These are phyloP conservation scores for Sphagnum tenellum DNA, from an alignment of 225 moss, liverwort and hornwort species.

Conservation along the genomic window DNA sequence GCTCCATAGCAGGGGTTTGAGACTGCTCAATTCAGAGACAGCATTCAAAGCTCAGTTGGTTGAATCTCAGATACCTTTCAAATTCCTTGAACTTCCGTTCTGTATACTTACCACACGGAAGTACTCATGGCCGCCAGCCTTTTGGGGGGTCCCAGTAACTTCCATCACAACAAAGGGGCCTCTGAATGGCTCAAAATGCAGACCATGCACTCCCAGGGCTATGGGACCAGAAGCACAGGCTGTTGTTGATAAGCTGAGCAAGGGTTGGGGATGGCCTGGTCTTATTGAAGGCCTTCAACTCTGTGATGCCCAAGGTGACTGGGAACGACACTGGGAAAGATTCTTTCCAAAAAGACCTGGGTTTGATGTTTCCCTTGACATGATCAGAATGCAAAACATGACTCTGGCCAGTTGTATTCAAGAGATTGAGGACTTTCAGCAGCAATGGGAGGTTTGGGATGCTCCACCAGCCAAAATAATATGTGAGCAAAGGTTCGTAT, in stretches of 20 bases:
- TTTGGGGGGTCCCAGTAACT: constrained; percentile 57
- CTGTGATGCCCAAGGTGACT: constrained; percentile 52
- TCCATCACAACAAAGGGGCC: constrained; percentile 54
- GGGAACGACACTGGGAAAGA: constrained; percentile 62
- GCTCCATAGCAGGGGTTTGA: constrained; percentile 38
- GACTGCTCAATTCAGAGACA: constrained; percentile 66
- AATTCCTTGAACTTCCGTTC: constrained; percentile 47
- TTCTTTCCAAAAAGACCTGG: constrained; percentile 51
- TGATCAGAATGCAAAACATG: constrained; percentile 24
- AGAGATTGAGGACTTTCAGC: constrained; percentile 47
- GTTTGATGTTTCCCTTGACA: constrained; percentile 18
- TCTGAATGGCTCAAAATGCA: constrained; percentile 83
- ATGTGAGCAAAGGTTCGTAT: constrained; percentile 11
- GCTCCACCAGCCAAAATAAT: constrained; percentile 42
- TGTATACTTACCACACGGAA: constrained; percentile 64
- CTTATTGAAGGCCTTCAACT: constrained; percentile 52
- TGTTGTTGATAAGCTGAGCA: constrained; percentile 24
- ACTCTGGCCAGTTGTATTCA: constrained; percentile 33
- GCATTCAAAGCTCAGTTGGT: constrained; percentile 61
- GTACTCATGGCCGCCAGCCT: constrained; percentile 42
- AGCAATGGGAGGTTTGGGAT: constrained; percentile 73
- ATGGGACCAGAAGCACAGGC: constrained; percentile 31
- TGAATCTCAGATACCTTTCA: constrained; percentile 21
- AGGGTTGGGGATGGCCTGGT: constrained; percentile 48
- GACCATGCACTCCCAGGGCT: constrained; percentile 68